Conservation (phyloP, 225 moss, liverwort and hornwort species). For the Physcomitrellopsis africana region DNA sequence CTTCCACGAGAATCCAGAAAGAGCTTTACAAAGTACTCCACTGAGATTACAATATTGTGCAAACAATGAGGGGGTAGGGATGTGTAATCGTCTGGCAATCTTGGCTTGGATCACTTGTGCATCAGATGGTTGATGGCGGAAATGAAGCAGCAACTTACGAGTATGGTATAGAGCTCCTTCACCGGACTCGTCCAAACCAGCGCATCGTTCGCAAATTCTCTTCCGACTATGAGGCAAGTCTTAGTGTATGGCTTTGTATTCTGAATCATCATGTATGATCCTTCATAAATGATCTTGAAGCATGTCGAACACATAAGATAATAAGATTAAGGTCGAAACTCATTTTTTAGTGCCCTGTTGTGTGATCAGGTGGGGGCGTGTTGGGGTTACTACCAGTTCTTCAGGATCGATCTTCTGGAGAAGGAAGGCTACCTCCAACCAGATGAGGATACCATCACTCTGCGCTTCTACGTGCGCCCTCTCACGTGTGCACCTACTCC, state of each 20-base stretch:
- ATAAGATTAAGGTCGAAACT: background rate
- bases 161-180: conserved; percentile 68
- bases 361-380: conserved; percentile 60
- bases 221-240: conserved; percentile 61
- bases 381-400: conserved; percentile 78
- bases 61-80: background rate
- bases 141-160: conserved; percentile 59
- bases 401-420: conserved; percentile 64
- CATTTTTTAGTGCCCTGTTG: background rate
- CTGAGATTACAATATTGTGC: background rate
- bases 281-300: background rate
- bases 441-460: conserved; percentile 60
- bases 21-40: background rate
- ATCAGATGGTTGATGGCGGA: conserved; percentile 67
- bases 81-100: conserved; percentile 4
- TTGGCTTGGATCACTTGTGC: conserved; percentile 11
- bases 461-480: conserved; percentile 64
- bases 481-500: conserved; percentile 47
- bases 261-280: background rate
- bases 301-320: no score
- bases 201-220: conserved; percentile 69
- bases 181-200: conserved; percentile 59
- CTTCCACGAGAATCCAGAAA: background rate
- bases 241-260: background rate
- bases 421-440: conserved; percentile 70